Evolutionary conservation across 2,329 filamentous ascomycete species (phyloP), one percentile per base, ranked within the genome.

Genomic region (Aspergillus aculeatinus): DNA sequence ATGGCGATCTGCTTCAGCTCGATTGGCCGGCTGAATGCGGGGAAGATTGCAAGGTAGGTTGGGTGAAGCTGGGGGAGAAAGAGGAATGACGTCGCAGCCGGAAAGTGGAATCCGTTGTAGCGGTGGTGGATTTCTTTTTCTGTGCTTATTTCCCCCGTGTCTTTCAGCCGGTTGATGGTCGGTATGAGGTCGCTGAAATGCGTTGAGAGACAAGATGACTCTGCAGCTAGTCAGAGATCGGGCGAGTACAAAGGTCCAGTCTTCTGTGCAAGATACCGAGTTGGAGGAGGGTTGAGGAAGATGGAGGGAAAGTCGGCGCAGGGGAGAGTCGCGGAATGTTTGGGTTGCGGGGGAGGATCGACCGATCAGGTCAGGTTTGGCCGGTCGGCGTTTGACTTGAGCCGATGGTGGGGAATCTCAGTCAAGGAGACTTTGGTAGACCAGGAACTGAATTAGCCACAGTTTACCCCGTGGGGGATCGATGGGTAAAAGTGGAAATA

Each of bases 51-150:
- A 44, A 31, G 27, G n/a, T 23, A 42, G 48, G 44, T 47, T 60
- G 47, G 23, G 35, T 19, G 27, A 27, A 27, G 50, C 48, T 55
- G 51, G 57, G 53, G 27, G 42, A 7, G 7, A 29, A 25, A 16
- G 49, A 48, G 27, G 7, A 48, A 59, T 65, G 60, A 61, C 58
- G 63, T 60, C 59, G 48, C 21, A 51, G 53, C 58, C 50, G 57
- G 62, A 61, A 62, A 62, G 49, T 52, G 64, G 60, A 55, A 63
- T 63, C 62, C 62, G 62, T 35, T 29, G 31, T 47, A 19, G 53
- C 31, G 39, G 16, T 44, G 39, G 16, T 19, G 14, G 39, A 10
- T 58, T 60, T 62, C 62, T 60, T 60, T 35, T 23, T 21, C 35
- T 25, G 53, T 33, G 42, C 11, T 29, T 35, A 48, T 48, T 23